phyloP scores from a whole-genome alignment of 108 stramenopile genomes.

The Mediolabrus comicus region DNA sequence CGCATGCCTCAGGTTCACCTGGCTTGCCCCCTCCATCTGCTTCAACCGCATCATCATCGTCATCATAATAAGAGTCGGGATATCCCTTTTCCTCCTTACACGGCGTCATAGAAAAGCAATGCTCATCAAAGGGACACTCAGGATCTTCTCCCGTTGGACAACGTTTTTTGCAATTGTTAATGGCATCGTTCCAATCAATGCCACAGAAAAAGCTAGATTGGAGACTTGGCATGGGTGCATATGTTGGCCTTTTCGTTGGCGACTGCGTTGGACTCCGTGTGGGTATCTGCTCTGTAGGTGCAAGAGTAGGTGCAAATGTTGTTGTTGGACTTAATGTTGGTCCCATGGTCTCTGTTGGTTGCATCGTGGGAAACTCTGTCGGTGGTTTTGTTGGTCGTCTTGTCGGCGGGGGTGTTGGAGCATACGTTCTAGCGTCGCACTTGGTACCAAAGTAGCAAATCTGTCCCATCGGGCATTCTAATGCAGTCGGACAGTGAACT shows the following conservation, averaged over 20 bases:
- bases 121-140: slow-evolving; percentile 28
- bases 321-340: background rate
- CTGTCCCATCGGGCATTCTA: slow-evolving; percentile 29
- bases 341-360: background rate
- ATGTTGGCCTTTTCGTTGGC: slow-evolving; percentile 33
- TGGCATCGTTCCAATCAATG: slow-evolving; percentile 16
- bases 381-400: slow-evolving; percentile 15
- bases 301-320: background rate
- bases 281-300: slow-evolving; percentile 13
- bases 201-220: slow-evolving; percentile 31
- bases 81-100: slow-evolving; percentile 45
- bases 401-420: slow-evolving; percentile 32
- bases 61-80: slow-evolving; percentile 13
- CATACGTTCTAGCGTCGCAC: slow-evolving; percentile 29
- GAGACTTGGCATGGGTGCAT: slow-evolving; percentile 33
- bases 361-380: slow-evolving; percentile 8
- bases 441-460: slow-evolving; percentile 31
- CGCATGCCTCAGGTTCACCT: slow-evolving; percentile 8
- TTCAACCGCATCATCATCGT: slow-evolving; percentile 1
- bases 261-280: slow-evolving; percentile 23
- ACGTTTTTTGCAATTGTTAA: slow-evolving; percentile 24
- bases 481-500: slow-evolving; percentile 23
- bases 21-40: background rate
- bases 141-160: slow-evolving; percentile 29
- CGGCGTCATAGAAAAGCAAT: slow-evolving; percentile 31